Evolutionary conservation across 2,329 filamentous ascomycete genomes (phyloP), one percentile per base, ranked within the genome.

Genomic region (Phialophora tarda): DNA sequence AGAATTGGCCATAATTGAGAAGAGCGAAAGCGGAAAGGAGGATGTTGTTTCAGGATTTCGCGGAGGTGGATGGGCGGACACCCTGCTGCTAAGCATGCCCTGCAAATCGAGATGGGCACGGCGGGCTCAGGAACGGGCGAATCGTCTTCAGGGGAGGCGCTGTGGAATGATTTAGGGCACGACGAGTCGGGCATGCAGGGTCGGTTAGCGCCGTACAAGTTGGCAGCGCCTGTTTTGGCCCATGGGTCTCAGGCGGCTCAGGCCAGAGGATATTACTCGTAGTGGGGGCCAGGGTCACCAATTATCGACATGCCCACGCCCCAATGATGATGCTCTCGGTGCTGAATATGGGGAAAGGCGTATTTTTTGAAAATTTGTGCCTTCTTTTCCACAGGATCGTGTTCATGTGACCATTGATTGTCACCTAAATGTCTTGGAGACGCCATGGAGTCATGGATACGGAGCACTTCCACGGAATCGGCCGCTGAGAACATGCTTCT

Each of bases 1-100:
- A 61, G 32, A 61, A 44, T 50, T 38, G 48, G 59, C 59, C 59
- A 61, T 53, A 23, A 61, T 53, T 61, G 59, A 61, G 51, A 61
- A 61, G 59, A 61, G 23, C 59, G 47, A 61, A 61, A 61, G 32
- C 14, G 59, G 59, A 53, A 61, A 61, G 59, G 59, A 61, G 59
- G 59, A 61, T 41, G 48, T 59, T 61, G 59, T 61, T 61, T 61
- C 59, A 61, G 59, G 47, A 44, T 44, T 44, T 44, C 38, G 38
- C 7, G 38, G 38, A 38, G 59, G 59, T 61, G 47, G 28, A 53
- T 21, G 47, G 41, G 41, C 26, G 28, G 44, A 60, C 26, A 44
- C 56, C 41, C 41, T 38, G 24, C 26, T 44, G 38, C 56, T 28
- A 59, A 26, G 56, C 32, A 21, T 34, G 56, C 12, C 14, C n/a